Conservation (phyloP, 257 asterid genomes). For the Primulina tabacum region DNA sequence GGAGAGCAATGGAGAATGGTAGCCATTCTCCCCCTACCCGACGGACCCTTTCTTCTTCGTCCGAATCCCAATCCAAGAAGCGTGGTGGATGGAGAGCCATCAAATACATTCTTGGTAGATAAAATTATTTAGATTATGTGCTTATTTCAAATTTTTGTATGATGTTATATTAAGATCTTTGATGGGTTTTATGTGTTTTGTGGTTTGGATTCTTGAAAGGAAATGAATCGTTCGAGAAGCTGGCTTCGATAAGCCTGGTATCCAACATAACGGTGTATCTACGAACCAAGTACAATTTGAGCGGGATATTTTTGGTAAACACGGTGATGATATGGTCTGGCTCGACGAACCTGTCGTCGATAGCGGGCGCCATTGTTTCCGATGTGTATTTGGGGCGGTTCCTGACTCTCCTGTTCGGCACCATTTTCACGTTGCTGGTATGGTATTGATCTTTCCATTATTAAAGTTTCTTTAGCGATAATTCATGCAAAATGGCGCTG, state of each 20-base stretch:
- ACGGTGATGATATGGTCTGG: constrained; percentile 73
- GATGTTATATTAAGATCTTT: neutral
- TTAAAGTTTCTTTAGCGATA: neutral
- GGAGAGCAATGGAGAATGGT: constrained; percentile 38
- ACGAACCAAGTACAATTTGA: constrained; percentile 54
- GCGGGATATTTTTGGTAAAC: constrained; percentile 57
- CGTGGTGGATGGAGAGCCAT: constrained; percentile 80
- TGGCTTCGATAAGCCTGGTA: constrained; percentile 76
- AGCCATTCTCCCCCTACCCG: constrained; percentile 26
- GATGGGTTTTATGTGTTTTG: neutral
- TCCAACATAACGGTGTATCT: constrained; percentile 65
- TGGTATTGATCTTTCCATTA: neutral
- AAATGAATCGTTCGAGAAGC: constrained; percentile 83
- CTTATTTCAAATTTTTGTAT: neutral
- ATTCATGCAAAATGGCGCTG: neutral
- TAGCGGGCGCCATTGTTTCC: constrained; percentile 64
- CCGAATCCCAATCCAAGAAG: constrained; percentile 25
- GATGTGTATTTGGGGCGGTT: constrained; percentile 64
- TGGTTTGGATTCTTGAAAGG: constrained; percentile 26
- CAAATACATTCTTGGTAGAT: constrained; percentile 65
- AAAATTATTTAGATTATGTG: neutral
- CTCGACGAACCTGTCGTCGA: constrained; percentile 47
- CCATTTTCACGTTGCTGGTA: constrained; percentile 58
- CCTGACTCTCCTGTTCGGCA: constrained; percentile 66
- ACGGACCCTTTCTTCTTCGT: constrained; percentile 23